Evolutionary conservation across 2,329 filamentous ascomycete species (phyloP).

Genomic region (Aspergillus sp.): DNA sequence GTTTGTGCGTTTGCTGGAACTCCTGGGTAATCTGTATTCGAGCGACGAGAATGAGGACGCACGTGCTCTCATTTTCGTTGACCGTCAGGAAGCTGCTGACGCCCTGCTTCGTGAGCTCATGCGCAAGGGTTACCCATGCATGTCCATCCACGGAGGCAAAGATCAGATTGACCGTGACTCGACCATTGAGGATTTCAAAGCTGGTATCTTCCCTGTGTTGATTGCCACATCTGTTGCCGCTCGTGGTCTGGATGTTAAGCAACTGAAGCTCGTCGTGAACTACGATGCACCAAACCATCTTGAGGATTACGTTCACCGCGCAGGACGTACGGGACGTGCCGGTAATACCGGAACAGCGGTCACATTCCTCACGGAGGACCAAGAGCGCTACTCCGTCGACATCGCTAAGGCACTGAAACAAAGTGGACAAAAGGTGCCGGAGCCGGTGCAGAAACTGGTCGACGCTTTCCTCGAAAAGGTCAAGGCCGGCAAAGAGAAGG

Average conservation of each 20-base stretch:
- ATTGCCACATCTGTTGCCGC: slow-evolving; percentile 95
- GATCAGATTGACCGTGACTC: slow-evolving; percentile 92
- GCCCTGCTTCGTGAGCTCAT: slow-evolving; percentile 75
- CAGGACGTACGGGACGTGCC: slow-evolving; percentile 88
- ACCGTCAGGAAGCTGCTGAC: slow-evolving; percentile 87
- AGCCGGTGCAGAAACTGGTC: slow-evolving; percentile 62
- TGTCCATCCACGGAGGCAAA: slow-evolving; percentile 92
- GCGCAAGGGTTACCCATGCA: slow-evolving; percentile 83
- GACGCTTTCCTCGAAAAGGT: slow-evolving; percentile 82
- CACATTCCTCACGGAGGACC: slow-evolving; percentile 87
- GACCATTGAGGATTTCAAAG: slow-evolving; percentile 91
- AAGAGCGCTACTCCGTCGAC: slow-evolving; percentile 86
- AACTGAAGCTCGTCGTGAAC: slow-evolving; percentile 93
- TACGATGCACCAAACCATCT: slow-evolving; percentile 92
- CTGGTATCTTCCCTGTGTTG: slow-evolving; percentile 82
- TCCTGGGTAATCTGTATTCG: slow-evolving; percentile 80
- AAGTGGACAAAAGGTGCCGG: slow-evolving; percentile 81
- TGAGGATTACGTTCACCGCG: slow-evolving; percentile 95
- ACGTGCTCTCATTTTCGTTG: slow-evolving; percentile 86
- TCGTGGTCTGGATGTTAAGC: slow-evolving; percentile 92
- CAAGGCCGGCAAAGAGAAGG: slow-evolving; percentile 87
- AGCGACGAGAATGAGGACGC: slow-evolving; percentile 80
- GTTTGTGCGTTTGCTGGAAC: slow-evolving; percentile 78
- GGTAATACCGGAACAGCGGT: slow-evolving; percentile 94
- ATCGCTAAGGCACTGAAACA: slow-evolving; percentile 91